Evolutionary conservation across 1,139 yeast species (phyloP).

Genomic region (Zygotorulaspora mrakii): DNA sequence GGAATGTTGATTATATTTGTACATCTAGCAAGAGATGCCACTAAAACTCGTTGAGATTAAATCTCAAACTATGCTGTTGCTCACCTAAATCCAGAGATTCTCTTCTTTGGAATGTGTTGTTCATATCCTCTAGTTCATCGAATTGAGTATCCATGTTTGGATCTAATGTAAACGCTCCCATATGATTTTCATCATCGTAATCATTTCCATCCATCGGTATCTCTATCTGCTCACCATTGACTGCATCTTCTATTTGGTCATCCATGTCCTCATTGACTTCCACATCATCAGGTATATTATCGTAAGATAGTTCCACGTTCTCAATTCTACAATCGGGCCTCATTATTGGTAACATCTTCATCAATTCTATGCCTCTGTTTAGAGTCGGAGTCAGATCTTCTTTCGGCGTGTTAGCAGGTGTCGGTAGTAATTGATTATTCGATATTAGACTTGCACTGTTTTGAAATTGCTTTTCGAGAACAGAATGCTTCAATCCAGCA

Average conservation of each 20-base stretch:
- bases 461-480: conserved; percentile 12
- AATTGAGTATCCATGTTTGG: conserved; percentile 21
- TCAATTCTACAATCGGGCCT: conserved; percentile 27
- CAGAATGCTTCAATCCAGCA: conserved; percentile 29
- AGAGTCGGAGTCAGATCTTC: conserved; percentile 9
- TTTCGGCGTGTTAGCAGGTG: conserved; percentile 10
- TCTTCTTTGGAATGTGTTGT: conserved; percentile 35
- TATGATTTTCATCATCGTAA: conserved; percentile 10
- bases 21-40: not conserved
- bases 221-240: conserved; percentile 8
- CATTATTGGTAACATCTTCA: conserved; percentile 28
- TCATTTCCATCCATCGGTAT: conserved; percentile 14
- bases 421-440: conserved; percentile 24
- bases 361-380: conserved; percentile 10
- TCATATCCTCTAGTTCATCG: conserved; percentile 34
- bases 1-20: not conserved
- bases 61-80: conserved; percentile 16
- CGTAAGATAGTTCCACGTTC: conserved; percentile 32
- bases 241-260: not conserved
- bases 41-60: conserved; percentile 16
- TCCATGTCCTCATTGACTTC: conserved; percentile 4
- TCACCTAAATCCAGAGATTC: conserved; percentile 31
- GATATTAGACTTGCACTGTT: conserved; percentile 4
- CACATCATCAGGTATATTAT: conserved; percentile 13
- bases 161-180: conserved; percentile 18